Base-by-base conservation (phyloP, 2,329 filamentous ascomycete species). In the Lachnellula hyalina region DNA sequence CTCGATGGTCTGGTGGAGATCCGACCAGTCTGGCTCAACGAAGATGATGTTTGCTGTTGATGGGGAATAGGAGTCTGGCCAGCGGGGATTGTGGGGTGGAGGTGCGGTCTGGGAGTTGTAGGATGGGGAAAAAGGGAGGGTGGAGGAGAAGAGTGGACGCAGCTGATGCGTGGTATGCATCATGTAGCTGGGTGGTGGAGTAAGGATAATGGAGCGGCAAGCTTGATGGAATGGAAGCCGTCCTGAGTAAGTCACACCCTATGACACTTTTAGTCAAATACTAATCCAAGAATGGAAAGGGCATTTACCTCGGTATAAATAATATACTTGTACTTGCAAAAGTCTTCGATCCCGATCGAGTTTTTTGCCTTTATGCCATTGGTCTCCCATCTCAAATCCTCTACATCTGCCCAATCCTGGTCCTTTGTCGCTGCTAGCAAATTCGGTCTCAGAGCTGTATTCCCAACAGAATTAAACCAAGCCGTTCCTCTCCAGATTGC, bases 401-500 rank as follows among this genome's bases (percentile, higher is more conserved):
- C 68, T 2, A 79, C 71, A 65, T 81, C 77, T 1, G 78, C 77
- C 77, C 78, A 81, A 5, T 63, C 59, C 52, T 72, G 67, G 19
- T 61, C 69, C 28, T 68, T 66, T 4, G 60, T 58, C 3, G 53
- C 49, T 14, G 54, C 38, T 15, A 68, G 17, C 38, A 68, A 46
- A 6, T 59, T 61, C 23, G 58, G 65, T 47, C 66, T 47, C 15
- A 65, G 25, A 23, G 57, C 54, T n/a, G 53, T 65, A n/a, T 67
- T 65, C 3, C 60, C 59, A 4, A 63, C 54, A 7, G 58, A 57
- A 49, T 66, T 78, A 72, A 77, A 81, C 72, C 74, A 75, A 5
- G 72, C 64, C 4, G 78, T 81, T 12, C 78, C 78, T 54, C 79
- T 72, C 79, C 77, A 80, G 2, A 78, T 70, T 2, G 76, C 77